phyloP scores from a whole-genome alignment of 1,284 basidiomycete genomes.

The Lentinula novae-zelandiae region DNA sequence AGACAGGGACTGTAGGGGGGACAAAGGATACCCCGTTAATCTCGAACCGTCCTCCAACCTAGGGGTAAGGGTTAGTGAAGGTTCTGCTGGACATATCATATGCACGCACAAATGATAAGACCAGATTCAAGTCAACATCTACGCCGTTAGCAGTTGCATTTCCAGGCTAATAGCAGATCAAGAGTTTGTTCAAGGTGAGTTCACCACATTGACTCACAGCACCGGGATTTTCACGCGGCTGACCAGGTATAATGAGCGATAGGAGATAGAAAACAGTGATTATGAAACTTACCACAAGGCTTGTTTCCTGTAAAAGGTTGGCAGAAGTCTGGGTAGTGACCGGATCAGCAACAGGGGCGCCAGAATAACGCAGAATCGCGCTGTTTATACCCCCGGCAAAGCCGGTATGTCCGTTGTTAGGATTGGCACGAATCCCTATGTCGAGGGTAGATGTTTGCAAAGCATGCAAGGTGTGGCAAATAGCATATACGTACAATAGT shows the following conservation, averaged over 20 bases:
- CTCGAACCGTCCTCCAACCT: background rate
- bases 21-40: constrained; percentile 11
- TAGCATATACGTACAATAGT: constrained; percentile 17
- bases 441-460: background rate
- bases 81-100: background rate
- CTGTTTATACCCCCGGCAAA: constrained; percentile 22
- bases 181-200: no score
- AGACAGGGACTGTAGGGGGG: constrained; percentile 13
- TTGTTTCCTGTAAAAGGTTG: constrained; percentile 7
- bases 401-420: constrained; percentile 17
- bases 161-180: background rate
- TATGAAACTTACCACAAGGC: constrained; percentile 1
- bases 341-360: constrained; percentile 25
- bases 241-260: background rate
- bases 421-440: constrained; percentile 22
- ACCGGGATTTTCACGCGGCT: constrained; percentile 12
- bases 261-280: background rate
- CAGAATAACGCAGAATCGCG: constrained; percentile 27
- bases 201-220: background rate
- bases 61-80: background rate
- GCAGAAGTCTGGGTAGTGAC: constrained; percentile 20
- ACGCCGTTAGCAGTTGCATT: background rate
- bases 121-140: constrained; percentile 6
- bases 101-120: background rate
- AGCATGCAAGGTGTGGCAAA: constrained; percentile 17